Percentiles rank a stretch among this genome's conserved stretches.
phyloP scores from a whole-genome alignment of 176 grass and related monocot genomes.

The Areca catechu region DNA sequence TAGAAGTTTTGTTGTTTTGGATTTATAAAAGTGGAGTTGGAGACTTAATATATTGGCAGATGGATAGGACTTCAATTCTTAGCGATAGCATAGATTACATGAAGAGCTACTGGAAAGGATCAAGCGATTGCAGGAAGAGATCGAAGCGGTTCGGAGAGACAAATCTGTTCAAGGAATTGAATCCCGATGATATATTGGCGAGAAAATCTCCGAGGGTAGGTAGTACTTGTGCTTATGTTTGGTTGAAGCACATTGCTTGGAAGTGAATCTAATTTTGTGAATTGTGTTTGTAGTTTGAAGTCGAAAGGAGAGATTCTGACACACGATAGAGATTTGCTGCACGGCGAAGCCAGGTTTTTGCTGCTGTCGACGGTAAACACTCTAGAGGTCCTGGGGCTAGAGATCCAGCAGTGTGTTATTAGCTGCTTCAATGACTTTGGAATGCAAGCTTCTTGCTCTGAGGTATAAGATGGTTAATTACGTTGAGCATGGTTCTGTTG shows the following conservation, averaged over 20 bases:
- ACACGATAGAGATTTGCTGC: conserved; percentile 93
- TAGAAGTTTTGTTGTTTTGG: too few species aligned
- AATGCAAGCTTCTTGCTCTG: conserved; percentile 94
- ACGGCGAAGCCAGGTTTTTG: conserved; percentile 71
- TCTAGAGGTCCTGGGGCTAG: conserved; percentile 68
- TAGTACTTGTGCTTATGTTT: too few species aligned
- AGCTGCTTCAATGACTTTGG: conserved; percentile 99
- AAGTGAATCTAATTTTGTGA: too few species aligned
- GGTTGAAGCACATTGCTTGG: too few species aligned
- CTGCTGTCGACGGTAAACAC: conserved; percentile 85
- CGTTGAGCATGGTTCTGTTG: background rate
- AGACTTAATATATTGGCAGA: conserved; percentile 29
- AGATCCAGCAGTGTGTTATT: conserved; percentile 92
- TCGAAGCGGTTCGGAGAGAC: conserved; percentile 25
- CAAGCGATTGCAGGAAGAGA: conserved; percentile 65
- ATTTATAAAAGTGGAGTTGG: background rate
- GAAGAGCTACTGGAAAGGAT: conserved; percentile 95
- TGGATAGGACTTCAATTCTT: conserved; percentile 95
- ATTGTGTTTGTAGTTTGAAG: conserved; percentile 44
- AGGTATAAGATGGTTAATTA: conserved; percentile 43
- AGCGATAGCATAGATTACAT: conserved; percentile 98
- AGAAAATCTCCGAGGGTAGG: conserved; percentile 67
- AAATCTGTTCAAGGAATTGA: conserved; percentile 47
- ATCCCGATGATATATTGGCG: conserved; percentile 65
- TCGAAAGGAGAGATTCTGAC: conserved; percentile 61